Evolutionary conservation across 768 basidiomycete species (phyloP).

Genomic region (Naganishia randhawae): DNA sequence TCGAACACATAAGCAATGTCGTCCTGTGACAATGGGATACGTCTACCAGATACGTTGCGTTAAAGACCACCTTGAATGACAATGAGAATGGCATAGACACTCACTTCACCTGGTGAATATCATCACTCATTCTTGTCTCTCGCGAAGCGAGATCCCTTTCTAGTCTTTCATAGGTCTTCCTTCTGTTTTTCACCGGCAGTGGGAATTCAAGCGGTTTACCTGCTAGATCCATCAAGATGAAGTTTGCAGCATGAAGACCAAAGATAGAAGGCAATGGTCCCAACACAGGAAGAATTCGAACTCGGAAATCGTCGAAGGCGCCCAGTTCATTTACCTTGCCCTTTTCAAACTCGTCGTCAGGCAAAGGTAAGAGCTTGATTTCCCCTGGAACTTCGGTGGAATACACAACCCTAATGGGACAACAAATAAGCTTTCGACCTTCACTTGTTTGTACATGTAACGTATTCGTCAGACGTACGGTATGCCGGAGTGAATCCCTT

Average conservation of each 20-base stretch:
- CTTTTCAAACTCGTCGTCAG: constrained; percentile 86
- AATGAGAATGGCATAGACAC: constrained; percentile 35
- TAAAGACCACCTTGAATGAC: not conserved
- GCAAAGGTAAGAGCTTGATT: constrained; percentile 79
- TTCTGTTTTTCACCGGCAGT: constrained; percentile 76
- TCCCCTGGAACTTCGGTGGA: constrained; percentile 89
- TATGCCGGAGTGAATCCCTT: constrained; percentile 52
- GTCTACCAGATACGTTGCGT: constrained; percentile 12
- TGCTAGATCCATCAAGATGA: constrained; percentile 78
- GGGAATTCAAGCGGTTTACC: constrained; percentile 78
- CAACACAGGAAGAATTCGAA: constrained; percentile 86
- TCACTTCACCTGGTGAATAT: constrained; percentile 55
- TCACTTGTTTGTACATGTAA: too few species aligned
- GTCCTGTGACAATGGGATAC: constrained; percentile 74
- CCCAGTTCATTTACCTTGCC: constrained; percentile 84
- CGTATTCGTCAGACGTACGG: constrained; percentile 49
- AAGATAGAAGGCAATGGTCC: constrained; percentile 86
- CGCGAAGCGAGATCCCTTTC: constrained; percentile 70
- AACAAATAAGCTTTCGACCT: constrained; percentile 35
- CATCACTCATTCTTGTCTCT: constrained; percentile 66
- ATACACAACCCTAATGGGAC: constrained; percentile 77
- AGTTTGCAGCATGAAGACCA: constrained; percentile 83
- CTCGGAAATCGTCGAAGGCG: constrained; percentile 86
- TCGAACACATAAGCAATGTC: constrained; percentile 82
- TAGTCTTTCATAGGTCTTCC: constrained; percentile 75